Evolutionary conservation across 164 flowering plant species (phyloP).

Genomic region (Hamamelis virginiana): DNA sequence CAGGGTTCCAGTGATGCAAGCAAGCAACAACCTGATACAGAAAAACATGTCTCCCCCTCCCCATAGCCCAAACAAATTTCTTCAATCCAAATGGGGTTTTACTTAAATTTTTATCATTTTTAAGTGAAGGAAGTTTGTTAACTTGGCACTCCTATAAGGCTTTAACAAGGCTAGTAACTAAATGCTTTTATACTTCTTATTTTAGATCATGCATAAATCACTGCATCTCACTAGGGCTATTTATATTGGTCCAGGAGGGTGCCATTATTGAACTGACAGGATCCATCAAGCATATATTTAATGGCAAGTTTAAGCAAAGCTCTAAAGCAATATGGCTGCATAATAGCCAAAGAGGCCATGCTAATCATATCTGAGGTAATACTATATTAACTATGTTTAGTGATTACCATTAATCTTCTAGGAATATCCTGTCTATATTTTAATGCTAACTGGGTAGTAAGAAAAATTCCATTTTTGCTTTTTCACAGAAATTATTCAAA

Average conservation of each 20-base stretch:
- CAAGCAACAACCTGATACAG: not conserved
- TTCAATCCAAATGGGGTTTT: not conserved
- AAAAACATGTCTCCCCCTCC: not conserved
- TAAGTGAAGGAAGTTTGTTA: not conserved
- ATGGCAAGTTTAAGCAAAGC: conserved; percentile 85
- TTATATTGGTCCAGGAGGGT: conserved; percentile 59
- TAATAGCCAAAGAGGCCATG: conserved; percentile 7
- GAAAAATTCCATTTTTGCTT: not conserved
- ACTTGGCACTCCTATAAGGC: not conserved
- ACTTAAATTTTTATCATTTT: not conserved
- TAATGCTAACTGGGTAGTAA: not conserved
- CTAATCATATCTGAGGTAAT: no score
- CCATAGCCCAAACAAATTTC: not conserved
- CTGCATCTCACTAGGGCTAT: not conserved
- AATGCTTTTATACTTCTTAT: not conserved
- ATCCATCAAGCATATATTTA: conserved; percentile 90
- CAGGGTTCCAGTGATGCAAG: not conserved
- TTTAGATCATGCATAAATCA: not conserved
- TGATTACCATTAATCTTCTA: not conserved
- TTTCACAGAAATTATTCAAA: not conserved
- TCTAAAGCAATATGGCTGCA: conserved; percentile 64
- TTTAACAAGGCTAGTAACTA: not conserved
- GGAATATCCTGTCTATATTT: not conserved
- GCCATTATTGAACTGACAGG: conserved; percentile 88
- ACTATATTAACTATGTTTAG: no score